Evolutionary conservation across 2,329 filamentous ascomycete genomes (phyloP), one percentile per base, ranked within the genome.

Genomic region (Cladophialophora exuberans): DNA sequence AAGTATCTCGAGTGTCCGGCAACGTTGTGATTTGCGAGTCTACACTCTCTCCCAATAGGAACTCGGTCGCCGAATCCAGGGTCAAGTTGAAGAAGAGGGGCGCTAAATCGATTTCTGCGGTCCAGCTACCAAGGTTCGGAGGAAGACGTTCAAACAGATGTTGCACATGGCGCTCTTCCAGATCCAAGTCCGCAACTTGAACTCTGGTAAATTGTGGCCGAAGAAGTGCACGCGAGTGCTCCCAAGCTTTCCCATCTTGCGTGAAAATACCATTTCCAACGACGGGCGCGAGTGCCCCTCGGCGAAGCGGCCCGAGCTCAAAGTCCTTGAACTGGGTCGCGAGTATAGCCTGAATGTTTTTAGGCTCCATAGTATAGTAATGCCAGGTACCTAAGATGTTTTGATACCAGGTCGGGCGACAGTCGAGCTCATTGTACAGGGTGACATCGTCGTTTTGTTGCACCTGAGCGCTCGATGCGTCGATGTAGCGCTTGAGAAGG

Each of bases 1-100:
- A 87, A 65, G 93, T 92, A 20, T 82, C 77, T 45, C 82, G 79
- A 3, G 79, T 83, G 15, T 68, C 65, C 31, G 74, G 62, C 2
- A 72, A 47, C 2, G 68, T 68, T 28, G 65, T 66, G 13, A 70
- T 54, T 46, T 75, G 72, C 62, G 80, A 84, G 41, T 81, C 83
- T 15, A 91, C 86, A 60, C 88, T 88, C 57, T 84, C 78, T 2
- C 92, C 92, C 2, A 96, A 82, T 23, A 97, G 75, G 69, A 96
- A 96, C 64, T 95, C 88, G 0, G 91, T 96, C 1, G 89, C 85
- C 4, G 88, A 86, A 70, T 96, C 92, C 23, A 97, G 95, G 84
- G 78, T 79, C 28, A 79, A 68, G 30, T 72, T 70, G 68, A 79
- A 80, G 45, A 50, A 55, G 13, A 48, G 15, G 4, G 44, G 33